A percentile compares a stretch with the other conserved stretches of the same genome.
phyloP scores from a whole-genome alignment of 1,284 basidiomycete genomes.

The Ganoderma leucocontextum region DNA sequence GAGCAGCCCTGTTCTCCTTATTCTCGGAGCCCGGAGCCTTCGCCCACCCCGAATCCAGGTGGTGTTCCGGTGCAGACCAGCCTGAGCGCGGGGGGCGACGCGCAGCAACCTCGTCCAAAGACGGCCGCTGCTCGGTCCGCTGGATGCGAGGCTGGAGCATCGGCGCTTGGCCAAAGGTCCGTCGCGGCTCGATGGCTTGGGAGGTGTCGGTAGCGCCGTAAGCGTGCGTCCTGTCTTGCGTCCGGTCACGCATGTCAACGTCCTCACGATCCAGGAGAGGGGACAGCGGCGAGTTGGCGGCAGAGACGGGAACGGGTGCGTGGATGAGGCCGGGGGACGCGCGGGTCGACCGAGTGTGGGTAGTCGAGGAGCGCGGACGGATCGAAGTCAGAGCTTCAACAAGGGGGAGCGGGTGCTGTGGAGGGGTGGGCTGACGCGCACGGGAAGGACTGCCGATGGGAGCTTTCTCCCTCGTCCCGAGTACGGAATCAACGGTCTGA shows the following conservation, averaged over 20 bases:
- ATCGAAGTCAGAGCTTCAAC: conserved; percentile 4
- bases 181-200: conserved; percentile 2
- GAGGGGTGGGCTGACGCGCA: not conserved
- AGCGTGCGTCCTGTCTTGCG: conserved; percentile 36
- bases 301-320: conserved; percentile 35
- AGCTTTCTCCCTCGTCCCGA: not conserved
- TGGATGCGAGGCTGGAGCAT: conserved; percentile 13
- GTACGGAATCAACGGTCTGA: conserved; percentile 16
- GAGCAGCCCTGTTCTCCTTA: conserved; percentile 60
- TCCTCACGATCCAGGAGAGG: not conserved
- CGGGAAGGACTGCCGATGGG: not conserved
- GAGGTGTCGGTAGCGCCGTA: conserved; percentile 45
- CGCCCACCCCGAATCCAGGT: conserved; percentile 20
- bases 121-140: conserved; percentile 12
- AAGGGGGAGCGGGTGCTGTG: not conserved
- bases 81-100: conserved; percentile 14
- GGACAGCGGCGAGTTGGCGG: conserved; percentile 10
- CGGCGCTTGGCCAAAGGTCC: not conserved
- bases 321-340: conserved; percentile 29
- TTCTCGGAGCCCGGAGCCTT: conserved; percentile 30
- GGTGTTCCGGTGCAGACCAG: conserved; percentile 19
- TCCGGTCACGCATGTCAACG: not conserved
- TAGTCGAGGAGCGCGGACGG: conserved; percentile 10
- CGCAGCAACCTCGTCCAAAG: not conserved
- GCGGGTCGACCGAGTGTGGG: not conserved